Evolutionary conservation across 169 alveolate species (phyloP).

Genomic region (Plasmodium cynomolgi): DNA sequence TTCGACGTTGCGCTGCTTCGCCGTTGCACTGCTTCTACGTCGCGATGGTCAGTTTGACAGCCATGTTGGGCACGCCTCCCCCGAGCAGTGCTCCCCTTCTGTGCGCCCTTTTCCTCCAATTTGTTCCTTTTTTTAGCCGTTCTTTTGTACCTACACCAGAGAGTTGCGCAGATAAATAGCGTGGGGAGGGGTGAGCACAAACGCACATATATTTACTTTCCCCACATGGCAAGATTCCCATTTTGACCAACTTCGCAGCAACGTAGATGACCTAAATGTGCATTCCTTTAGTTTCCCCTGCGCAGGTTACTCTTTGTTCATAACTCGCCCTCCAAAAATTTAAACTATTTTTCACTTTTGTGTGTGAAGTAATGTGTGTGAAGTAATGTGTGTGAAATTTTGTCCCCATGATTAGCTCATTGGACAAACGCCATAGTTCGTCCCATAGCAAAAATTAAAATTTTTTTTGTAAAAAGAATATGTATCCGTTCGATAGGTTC

Average conservation of each 20-base stretch:
- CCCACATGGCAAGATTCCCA: neutral
- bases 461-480: neutral
- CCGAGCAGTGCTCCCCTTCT: neutral
- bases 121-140: neutral
- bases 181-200: too few species aligned
- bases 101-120: neutral
- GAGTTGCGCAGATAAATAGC: neutral
- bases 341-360: neutral
- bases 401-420: neutral
- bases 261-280: neutral
- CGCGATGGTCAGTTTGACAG: neutral
- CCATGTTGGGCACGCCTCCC: neutral
- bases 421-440: neutral
- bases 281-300: neutral
- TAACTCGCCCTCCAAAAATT: neutral
- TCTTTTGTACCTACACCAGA: neutral
- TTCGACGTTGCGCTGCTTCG: too few species aligned
- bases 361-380: neutral
- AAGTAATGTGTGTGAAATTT: neutral
- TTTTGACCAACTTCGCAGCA: neutral
- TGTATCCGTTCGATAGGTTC: neutral
- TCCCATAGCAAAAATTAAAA: neutral
- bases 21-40: too few species aligned
- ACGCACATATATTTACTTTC: neutral
- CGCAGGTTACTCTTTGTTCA: neutral